Evolutionary conservation across 2,329 filamentous ascomycete species (phyloP).

Genomic region (Biscogniauxia mediterranea): DNA sequence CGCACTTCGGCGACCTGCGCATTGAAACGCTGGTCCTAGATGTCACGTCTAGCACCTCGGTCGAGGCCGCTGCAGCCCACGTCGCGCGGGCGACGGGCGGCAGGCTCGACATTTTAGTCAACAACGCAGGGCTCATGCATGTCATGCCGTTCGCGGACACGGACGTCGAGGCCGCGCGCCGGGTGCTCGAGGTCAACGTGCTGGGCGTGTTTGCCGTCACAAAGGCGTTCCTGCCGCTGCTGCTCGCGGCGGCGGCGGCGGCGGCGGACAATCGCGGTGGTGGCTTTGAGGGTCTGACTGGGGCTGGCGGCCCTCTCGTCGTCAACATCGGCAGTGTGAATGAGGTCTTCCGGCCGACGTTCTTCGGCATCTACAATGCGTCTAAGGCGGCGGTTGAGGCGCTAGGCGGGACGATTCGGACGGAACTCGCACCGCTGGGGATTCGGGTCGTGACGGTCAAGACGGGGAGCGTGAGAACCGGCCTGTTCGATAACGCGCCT

Average conservation of each 20-base stretch:
- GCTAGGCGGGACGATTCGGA: constrained; percentile 20
- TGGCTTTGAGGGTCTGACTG: not conserved
- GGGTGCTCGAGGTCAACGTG: constrained; percentile 22
- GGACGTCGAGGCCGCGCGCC: constrained; percentile 13
- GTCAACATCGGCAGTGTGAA: constrained; percentile 27
- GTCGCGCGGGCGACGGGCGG: constrained; percentile 18
- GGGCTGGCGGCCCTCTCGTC: constrained; percentile 14
- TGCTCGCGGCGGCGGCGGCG: constrained; percentile 7
- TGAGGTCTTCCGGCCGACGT: constrained; percentile 17
- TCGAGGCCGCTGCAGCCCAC: constrained; percentile 13
- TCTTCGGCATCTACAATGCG: constrained; percentile 27
- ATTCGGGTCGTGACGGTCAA: constrained; percentile 27
- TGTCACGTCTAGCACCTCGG: constrained; percentile 24
- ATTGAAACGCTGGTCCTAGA: constrained; percentile 25
- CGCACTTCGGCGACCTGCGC: constrained; percentile 15
- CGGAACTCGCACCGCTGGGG: constrained; percentile 26
- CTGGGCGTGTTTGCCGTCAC: constrained; percentile 21
- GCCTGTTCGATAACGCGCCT: constrained; percentile 23
- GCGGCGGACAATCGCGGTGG: not conserved
- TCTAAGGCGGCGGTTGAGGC: constrained; percentile 28
- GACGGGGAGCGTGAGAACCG: constrained; percentile 22
- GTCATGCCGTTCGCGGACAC: constrained; percentile 22
- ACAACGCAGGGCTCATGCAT: constrained; percentile 24
- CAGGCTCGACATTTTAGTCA: constrained; percentile 26
- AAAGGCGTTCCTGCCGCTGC: constrained; percentile 19